A percentile compares a stretch with the other conserved stretches of the same genome.
phyloP scores from a whole-genome alignment of 2,329 filamentous ascomycete species.

The Phialemoniopsis sp. region DNA sequence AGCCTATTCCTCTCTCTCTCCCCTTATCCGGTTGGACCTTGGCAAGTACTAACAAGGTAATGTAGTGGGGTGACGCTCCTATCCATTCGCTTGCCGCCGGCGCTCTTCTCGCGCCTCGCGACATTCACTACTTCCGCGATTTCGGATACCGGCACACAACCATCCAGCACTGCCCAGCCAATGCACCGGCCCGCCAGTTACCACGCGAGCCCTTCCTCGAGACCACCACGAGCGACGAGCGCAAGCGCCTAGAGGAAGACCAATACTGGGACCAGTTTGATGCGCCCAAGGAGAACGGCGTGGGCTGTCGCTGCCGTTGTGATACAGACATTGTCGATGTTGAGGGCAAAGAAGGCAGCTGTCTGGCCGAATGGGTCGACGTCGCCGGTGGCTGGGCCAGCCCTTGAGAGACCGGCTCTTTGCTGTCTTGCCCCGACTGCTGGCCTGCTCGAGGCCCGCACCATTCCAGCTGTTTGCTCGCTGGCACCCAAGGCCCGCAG shows the following conservation, averaged over 20 bases:
- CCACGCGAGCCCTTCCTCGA: constrained; percentile 78
- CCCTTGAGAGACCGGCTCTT: constrained; percentile 23
- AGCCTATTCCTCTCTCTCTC: not conserved
- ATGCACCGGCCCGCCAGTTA: constrained; percentile 84
- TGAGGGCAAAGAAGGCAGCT: constrained; percentile 95
- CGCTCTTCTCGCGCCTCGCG: constrained; percentile 71
- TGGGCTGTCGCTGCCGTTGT: constrained; percentile 93
- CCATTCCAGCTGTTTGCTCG: too few relatives aligned
- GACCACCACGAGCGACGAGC: constrained; percentile 74
- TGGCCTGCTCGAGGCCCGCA: too few relatives aligned
- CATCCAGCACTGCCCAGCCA: constrained; percentile 96
- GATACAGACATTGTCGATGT: constrained; percentile 98
- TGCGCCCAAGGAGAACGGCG: constrained; percentile 86
- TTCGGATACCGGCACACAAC: constrained; percentile 98
- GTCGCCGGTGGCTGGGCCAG: constrained; percentile 89
- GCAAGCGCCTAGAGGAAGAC: constrained; percentile 85
- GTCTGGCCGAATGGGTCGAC: constrained; percentile 93
- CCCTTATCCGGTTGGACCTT: not conserved
- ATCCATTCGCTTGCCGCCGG: constrained; percentile 97
- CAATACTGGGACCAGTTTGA: constrained; percentile 94
- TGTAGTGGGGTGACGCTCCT: constrained; percentile 93
- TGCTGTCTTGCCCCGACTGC: too few relatives aligned
- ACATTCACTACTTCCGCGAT: constrained; percentile 98
- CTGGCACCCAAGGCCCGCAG: too few relatives aligned
- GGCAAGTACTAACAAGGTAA: not conserved